Percentiles rank a stretch among this genome's conserved stretches.
Conservation (phyloP, 2,329 filamentous ascomycete genomes). For the Allantophomopsis lycopodina region DNA sequence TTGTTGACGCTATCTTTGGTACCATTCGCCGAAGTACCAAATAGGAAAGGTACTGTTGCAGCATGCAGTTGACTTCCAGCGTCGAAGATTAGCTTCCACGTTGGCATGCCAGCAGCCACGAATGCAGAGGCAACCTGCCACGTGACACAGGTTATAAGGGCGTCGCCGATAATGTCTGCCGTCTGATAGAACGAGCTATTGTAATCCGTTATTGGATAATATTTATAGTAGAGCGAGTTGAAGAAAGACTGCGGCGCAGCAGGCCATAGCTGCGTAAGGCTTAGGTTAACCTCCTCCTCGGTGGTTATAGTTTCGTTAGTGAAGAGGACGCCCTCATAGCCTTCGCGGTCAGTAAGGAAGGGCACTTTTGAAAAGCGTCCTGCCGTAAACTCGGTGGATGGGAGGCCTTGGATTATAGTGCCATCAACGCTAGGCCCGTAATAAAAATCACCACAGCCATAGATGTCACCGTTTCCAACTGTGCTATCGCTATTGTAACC, state of each 20-base stretch:
- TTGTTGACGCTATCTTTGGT: neutral
- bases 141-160: neutral
- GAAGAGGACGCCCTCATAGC: neutral
- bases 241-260: slow-evolving; percentile 1
- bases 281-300: neutral
- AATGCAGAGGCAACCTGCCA: neutral
- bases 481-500: neutral
- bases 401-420: slow-evolving; percentile 28
- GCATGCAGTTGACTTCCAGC: neutral
- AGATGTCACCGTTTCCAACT: neutral
- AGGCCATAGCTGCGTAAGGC: neutral
- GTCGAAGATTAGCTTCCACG: slow-evolving; percentile 1
- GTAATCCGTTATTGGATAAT: neutral
- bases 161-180: neutral
- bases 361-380: slow-evolving; percentile 1
- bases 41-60: neutral
- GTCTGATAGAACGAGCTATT: neutral
- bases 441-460: slow-evolving; percentile 24
- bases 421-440: slow-evolving; percentile 32
- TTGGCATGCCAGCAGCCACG: neutral
- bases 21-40: neutral
- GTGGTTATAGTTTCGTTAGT: neutral
- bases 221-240: neutral
- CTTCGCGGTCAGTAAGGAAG: slow-evolving; percentile 1
- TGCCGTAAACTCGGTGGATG: slow-evolving; percentile 9